Conservation (phyloP, 768 basidiomycete genomes). For the Phylloporus sp. region DNA sequence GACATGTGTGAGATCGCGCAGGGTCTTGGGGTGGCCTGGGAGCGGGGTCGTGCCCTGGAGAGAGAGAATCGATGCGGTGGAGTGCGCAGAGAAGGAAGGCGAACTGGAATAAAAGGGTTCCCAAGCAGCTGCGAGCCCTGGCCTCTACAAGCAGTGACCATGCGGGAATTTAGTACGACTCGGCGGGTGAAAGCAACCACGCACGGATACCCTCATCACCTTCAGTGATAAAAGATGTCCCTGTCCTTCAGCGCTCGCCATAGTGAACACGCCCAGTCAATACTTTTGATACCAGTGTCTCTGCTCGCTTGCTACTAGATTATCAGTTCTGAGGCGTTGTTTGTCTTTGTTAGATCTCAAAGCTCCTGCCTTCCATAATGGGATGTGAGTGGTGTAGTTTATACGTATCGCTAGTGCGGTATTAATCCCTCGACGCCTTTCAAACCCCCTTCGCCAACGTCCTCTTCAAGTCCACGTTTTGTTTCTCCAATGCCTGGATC, state of each 20-base stretch:
- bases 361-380: constrained; percentile 12
- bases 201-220: constrained; percentile 84
- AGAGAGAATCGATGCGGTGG: constrained; percentile 72
- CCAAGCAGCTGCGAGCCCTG: constrained; percentile 72
- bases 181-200: constrained; percentile 38
- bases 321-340: constrained; percentile 10
- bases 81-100: constrained; percentile 76
- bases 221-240: constrained; percentile 73
- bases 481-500: constrained; percentile 64
- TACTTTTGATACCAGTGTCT: too few species aligned
- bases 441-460: constrained; percentile 41
- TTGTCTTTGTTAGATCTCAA: constrained; percentile 24
- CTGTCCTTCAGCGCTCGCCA: constrained; percentile 45
- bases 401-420: neutral
- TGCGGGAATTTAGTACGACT: neutral
- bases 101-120: constrained; percentile 85
- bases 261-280: constrained; percentile 1
- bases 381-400: neutral
- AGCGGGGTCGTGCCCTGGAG: constrained; percentile 70
- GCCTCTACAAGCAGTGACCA: constrained; percentile 46
- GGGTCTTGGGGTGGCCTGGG: constrained; percentile 74
- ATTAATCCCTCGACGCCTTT: neutral
- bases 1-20: constrained; percentile 76
- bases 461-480: constrained; percentile 66
- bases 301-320: neutral